Conservation (phyloP, 768 basidiomycete species). For the Suillus ampliporus region DNA sequence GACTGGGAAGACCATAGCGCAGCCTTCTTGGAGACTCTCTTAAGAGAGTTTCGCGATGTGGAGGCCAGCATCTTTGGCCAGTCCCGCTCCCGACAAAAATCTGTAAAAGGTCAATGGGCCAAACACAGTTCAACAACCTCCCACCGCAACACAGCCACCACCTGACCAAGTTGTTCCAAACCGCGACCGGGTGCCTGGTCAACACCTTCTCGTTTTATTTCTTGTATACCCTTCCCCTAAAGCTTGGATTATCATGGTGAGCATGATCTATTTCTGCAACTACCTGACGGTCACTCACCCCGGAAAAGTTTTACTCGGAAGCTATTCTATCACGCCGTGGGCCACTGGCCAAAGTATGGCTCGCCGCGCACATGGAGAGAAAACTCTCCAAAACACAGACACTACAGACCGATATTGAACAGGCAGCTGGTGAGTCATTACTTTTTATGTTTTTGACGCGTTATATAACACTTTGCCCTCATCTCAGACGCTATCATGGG, state of each 20-base stretch:
- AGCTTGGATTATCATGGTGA: conserved; percentile 32
- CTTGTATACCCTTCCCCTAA: conserved; percentile 27
- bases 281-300: neutral
- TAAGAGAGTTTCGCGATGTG: conserved; percentile 26
- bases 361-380: conserved; percentile 98
- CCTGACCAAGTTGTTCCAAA: conserved; percentile 3
- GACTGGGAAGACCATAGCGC: conserved; percentile 2
- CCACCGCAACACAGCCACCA: conserved; percentile 30
- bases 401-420: conserved; percentile 91
- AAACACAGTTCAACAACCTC: conserved; percentile 18
- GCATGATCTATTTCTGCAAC: conserved; percentile 9
- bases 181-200: conserved; percentile 14
- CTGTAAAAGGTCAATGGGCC: conserved; percentile 6
- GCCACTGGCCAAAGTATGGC: conserved; percentile 96
- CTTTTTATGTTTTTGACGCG: neutral
- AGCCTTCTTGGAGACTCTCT: conserved; percentile 12
- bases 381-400: conserved; percentile 97
- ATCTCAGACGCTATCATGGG: conserved; percentile 86
- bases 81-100: conserved; percentile 12
- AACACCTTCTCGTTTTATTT: conserved; percentile 10
- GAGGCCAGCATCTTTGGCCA: conserved; percentile 27
- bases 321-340: conserved; percentile 93
- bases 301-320: conserved; percentile 84
- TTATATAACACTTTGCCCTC: neutral
- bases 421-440: conserved; percentile 78